Evolutionary conservation across 306 rosid species (phyloP).

Genomic region (Leucaena leucocephala): DNA sequence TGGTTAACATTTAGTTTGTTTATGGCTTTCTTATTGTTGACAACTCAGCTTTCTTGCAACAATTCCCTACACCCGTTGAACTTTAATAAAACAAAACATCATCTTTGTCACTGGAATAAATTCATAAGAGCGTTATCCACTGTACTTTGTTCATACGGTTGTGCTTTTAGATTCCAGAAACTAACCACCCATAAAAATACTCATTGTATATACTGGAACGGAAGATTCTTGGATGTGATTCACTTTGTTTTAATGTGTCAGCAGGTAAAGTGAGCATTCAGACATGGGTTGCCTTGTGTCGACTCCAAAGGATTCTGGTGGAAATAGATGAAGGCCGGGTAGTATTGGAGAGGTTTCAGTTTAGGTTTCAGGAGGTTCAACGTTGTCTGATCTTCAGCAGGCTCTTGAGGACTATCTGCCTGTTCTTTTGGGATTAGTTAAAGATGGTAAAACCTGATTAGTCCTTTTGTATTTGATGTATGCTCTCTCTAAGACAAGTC

Average conservation of each 20-base stretch:
- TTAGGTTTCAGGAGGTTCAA: slow-evolving; percentile 94
- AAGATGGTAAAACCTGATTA: slow-evolving; percentile 69
- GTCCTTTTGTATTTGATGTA: slow-evolving; percentile 23
- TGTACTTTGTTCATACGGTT: slow-evolving; percentile 30
- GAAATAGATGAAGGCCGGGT: slow-evolving; percentile 84
- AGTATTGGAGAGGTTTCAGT: slow-evolving; percentile 94
- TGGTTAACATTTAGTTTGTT: slow-evolving; percentile 69
- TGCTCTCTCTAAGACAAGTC: slow-evolving; percentile 33
- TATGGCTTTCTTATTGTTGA: slow-evolving; percentile 45
- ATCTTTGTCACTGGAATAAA: slow-evolving; percentile 30
- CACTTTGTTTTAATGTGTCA: slow-evolving; percentile 35
- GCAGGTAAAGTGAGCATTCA: slow-evolving; percentile 47
- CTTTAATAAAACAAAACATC: slow-evolving; percentile 34
- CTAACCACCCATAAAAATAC: neutral
- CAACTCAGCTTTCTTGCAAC: slow-evolving; percentile 51
- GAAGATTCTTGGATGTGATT: slow-evolving; percentile 40
- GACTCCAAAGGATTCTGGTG: slow-evolving; percentile 73
- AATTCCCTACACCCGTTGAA: slow-evolving; percentile 32
- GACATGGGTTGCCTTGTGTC: slow-evolving; percentile 90
- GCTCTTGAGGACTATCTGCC: slow-evolving; percentile 92
- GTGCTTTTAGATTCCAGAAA: slow-evolving; percentile 22
- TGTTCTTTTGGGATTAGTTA: slow-evolving; percentile 89
- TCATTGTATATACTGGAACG: slow-evolving; percentile 8
- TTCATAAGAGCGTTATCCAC: slow-evolving; percentile 31
- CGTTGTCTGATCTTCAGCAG: slow-evolving; percentile 83